A percentile compares a stretch with the other conserved stretches of the same genome.
Conservation (phyloP, 371 early-diverging fungal genomes). For the Catenaria anguillulae region DNA sequence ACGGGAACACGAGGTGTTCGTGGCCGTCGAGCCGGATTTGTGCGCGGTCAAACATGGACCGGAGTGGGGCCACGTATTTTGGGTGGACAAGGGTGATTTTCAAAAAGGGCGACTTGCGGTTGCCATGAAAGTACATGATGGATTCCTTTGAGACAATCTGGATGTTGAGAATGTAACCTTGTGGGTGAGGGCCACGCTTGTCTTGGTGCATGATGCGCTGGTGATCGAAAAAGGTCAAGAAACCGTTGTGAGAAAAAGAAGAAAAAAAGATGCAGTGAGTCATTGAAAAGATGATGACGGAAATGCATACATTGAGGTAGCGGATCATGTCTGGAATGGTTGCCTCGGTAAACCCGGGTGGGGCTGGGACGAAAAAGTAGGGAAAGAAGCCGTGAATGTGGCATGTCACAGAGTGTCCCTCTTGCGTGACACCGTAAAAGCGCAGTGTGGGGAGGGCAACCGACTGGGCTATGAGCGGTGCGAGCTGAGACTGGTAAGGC, state of each 20-base stretch:
- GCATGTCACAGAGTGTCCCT: constrained; percentile 73
- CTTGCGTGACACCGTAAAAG: constrained; percentile 77
- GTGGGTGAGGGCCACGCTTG: neutral
- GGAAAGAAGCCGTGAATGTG: constrained; percentile 86
- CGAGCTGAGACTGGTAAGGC: constrained; percentile 6
- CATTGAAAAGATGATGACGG: neutral
- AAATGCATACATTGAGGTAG: constrained; percentile 37
- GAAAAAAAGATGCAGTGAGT: too few relatives aligned
- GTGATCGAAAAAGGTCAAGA: too few relatives aligned
- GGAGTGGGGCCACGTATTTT: constrained; percentile 21
- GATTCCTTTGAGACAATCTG: constrained; percentile 9
- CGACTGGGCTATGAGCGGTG: constrained; percentile 16
- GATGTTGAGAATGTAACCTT: neutral
- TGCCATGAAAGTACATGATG: constrained; percentile 39
- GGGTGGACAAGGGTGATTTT: constrained; percentile 50
- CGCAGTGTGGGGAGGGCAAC: constrained; percentile 50
- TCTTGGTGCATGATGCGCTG: neutral
- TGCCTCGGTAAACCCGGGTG: constrained; percentile 47
- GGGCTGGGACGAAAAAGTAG: constrained; percentile 92
- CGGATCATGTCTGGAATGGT: constrained; percentile 38
- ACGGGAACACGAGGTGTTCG: constrained; percentile 21
- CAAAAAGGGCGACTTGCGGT: constrained; percentile 46
- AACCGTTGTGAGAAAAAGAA: too few relatives aligned
- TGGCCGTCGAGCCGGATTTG: constrained; percentile 39
- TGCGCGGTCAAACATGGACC: constrained; percentile 21